Conservation (phyloP, 495 filamentous ascomycete genomes). For the Talaromyces stipitatus region DNA sequence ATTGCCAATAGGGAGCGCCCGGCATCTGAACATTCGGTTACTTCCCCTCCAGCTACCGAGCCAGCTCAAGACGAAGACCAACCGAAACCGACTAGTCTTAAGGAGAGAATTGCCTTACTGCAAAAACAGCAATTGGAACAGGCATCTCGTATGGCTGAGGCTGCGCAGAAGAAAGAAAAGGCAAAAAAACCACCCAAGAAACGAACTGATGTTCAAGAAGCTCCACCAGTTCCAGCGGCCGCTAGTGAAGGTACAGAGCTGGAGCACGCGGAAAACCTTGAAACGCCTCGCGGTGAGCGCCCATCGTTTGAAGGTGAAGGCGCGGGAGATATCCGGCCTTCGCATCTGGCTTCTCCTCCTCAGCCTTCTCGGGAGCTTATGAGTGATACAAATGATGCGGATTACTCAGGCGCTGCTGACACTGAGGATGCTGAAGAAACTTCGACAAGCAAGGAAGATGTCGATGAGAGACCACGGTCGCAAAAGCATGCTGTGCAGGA, state of each 20-base stretch:
- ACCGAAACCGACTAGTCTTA: conserved; percentile 84
- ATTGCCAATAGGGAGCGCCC: conserved; percentile 42
- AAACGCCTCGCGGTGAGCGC: conserved; percentile 40
- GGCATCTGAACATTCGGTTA: conserved; percentile 48
- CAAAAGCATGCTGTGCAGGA: conserved; percentile 2
- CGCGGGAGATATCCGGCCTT: conserved; percentile 11
- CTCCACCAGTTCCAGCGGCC: conserved; percentile 21
- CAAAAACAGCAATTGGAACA: conserved; percentile 93
- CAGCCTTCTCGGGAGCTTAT: conserved; percentile 43
- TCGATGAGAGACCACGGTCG: conserved; percentile 44
- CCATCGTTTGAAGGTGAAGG: conserved; percentile 47
- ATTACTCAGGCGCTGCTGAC: conserved; percentile 81
- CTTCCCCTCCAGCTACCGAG: conserved; percentile 44
- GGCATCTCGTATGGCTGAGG: conserved; percentile 70
- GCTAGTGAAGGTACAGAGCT: conserved; percentile 23
- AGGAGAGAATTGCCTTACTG: conserved; percentile 86
- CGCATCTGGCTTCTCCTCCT: conserved; percentile 34
- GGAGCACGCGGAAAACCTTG: conserved; percentile 43
- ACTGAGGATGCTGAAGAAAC: conserved; percentile 75
- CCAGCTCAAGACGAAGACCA: conserved; percentile 57
- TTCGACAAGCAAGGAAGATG: conserved; percentile 66
- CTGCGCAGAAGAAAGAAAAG: conserved; percentile 80
- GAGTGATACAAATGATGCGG: conserved; percentile 84
- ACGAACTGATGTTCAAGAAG: conserved; percentile 51
- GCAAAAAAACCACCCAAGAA: conserved; percentile 75